A percentile compares a stretch with the other conserved stretches of the same genome.
Conservation (phyloP, 371 early-diverging fungal species). For the Gilbertella persicaria region DNA sequence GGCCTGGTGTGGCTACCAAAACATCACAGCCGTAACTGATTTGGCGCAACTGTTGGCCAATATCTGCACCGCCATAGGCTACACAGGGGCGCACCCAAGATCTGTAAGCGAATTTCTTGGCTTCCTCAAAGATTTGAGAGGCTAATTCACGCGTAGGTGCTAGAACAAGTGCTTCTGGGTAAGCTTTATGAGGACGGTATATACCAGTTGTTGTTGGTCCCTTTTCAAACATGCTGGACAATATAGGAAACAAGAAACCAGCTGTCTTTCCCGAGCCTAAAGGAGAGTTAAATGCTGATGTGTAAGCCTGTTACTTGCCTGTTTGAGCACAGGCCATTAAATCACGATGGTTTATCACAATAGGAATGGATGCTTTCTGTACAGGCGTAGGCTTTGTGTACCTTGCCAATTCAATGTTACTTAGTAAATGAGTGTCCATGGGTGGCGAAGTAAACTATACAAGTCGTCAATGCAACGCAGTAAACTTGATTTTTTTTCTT, state of each 20-base stretch:
- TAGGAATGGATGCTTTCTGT: constrained; percentile 68
- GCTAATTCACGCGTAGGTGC: constrained; percentile 46
- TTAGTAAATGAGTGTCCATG: constrained; percentile 77
- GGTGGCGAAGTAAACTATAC: constrained; percentile 59
- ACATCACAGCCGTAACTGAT: constrained; percentile 93
- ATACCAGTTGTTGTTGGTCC: constrained; percentile 75
- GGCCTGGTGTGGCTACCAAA: constrained; percentile 97
- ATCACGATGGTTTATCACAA: constrained; percentile 58
- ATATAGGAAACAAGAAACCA: constrained; percentile 65
- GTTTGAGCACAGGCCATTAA: constrained; percentile 84
- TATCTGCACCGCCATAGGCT: constrained; percentile 97
- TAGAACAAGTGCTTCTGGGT: constrained; percentile 39
- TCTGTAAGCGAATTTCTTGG: constrained; percentile 83
- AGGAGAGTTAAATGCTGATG: too few species aligned
- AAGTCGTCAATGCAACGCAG: background rate
- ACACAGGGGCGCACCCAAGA: constrained; percentile 91
- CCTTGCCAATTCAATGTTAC: constrained; percentile 57
- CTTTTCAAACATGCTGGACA: constrained; percentile 53
- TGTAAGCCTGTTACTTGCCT: too few species aligned
- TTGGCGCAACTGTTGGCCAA: constrained; percentile 85
- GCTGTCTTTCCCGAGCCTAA: constrained; percentile 75
- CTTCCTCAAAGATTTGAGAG: constrained; percentile 43
- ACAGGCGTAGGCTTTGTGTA: constrained; percentile 72
- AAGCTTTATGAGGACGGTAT: constrained; percentile 49
- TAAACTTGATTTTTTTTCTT: background rate